Conservation (phyloP, 116 monocot species). For the Phalaenopsis hybrid region DNA sequence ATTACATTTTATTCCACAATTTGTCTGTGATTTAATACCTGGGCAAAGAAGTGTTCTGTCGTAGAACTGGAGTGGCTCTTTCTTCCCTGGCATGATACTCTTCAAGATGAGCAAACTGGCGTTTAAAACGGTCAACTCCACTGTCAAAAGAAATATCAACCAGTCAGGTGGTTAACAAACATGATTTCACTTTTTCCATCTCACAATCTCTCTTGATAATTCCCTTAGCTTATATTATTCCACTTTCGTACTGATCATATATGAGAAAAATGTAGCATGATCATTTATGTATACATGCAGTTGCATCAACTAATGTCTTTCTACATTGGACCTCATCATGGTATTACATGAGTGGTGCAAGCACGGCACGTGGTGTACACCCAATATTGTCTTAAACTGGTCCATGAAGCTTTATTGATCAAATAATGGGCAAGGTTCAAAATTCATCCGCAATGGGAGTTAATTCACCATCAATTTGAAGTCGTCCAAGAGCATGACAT, state of each 20-base stretch:
- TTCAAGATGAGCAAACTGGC: conserved; percentile 60
- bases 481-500: too few relatives aligned
- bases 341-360: not conserved
- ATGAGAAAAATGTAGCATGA: not conserved
- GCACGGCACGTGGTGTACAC: not conserved
- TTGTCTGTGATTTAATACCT: conserved; percentile 17
- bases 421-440: too few relatives aligned
- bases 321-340: not conserved
- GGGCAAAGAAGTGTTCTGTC: conserved; percentile 41
- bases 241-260: not conserved
- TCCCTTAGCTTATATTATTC: not conserved
- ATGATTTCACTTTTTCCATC: not conserved
- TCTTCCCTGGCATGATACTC: conserved; percentile 42
- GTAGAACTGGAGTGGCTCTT: conserved; percentile 31
- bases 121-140: conserved; percentile 53
- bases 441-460: too few relatives aligned
- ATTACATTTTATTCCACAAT: not conserved
- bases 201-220: not conserved
- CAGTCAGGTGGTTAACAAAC: not conserved
- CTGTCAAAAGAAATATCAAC: conserved; percentile 18
- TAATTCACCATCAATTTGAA: too few relatives aligned
- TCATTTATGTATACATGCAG: not conserved
- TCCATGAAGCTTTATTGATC: too few relatives aligned
- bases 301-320: not conserved
- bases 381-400: too few relatives aligned